Conservation (phyloP, 306 rosid genomes). For the Cyclanthera cordifolia region DNA sequence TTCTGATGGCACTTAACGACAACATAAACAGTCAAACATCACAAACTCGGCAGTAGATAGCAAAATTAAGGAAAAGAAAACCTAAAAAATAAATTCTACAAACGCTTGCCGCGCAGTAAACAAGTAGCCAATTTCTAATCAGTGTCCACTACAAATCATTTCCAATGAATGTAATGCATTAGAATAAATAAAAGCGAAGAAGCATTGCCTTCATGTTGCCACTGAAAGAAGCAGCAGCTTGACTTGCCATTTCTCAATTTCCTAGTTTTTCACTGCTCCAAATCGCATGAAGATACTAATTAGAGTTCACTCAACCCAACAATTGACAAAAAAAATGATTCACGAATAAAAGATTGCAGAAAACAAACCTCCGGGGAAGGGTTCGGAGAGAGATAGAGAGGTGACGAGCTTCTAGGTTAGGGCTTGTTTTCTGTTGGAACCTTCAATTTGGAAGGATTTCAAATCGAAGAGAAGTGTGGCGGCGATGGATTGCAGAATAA, state of each 20-base stretch:
- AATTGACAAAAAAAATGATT: background rate
- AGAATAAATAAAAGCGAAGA: background rate
- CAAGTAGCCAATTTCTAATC: background rate
- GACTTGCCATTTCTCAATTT: conserved; percentile 28
- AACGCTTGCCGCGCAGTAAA: conserved; percentile 4
- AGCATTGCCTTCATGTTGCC: conserved; percentile 36
- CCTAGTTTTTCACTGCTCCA: background rate
- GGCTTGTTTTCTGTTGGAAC: no score
- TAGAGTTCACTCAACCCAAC: background rate
- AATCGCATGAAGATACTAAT: background rate
- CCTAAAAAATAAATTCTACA: conserved; percentile 12
- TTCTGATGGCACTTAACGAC: background rate
- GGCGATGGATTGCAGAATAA: background rate
- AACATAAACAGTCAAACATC: background rate
- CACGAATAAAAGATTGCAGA: no score
- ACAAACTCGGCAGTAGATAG: background rate
- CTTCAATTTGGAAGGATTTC: no score
- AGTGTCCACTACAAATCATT: background rate
- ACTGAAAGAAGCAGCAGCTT: conserved; percentile 28
- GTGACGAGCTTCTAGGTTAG: no score
- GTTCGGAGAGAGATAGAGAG: no score
- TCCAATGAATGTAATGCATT: background rate
- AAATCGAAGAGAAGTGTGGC: no score
- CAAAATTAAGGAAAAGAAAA: background rate
- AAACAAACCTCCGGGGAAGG: no score